These are phyloP conservation scores for Zea mays DNA, from an alignment of 176 grass and related monocot species.

Conservation along the genomic window DNA sequence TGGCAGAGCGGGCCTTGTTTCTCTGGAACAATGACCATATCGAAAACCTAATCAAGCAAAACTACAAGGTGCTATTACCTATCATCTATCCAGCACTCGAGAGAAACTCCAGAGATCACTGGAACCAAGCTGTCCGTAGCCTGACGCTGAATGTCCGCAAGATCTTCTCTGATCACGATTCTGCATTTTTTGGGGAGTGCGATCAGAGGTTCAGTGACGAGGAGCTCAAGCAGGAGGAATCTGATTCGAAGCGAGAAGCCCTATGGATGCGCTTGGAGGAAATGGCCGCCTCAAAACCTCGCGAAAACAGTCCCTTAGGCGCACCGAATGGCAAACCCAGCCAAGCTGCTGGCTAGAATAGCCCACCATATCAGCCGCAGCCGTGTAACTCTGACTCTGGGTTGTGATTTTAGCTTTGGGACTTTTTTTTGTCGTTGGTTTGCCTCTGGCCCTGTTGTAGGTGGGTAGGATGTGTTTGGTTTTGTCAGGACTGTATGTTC, in stretches of 20 bases:
- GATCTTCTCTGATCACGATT: conserved; percentile 86
- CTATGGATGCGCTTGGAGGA: conserved; percentile 83
- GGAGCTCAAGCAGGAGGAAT: conserved; percentile 77
- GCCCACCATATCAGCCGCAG: neutral
- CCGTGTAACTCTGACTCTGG: conserved; percentile 34
- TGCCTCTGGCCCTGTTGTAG: conserved; percentile 36
- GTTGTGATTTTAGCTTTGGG: conserved; percentile 50
- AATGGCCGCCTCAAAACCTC: conserved; percentile 55
- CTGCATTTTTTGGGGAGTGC: conserved; percentile 66
- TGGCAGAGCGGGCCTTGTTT: conserved; percentile 93
- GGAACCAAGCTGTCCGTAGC: conserved; percentile 95
- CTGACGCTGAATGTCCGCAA: conserved; percentile 86
- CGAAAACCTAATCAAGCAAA: conserved; percentile 93
- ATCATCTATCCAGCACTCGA: conserved; percentile 95
- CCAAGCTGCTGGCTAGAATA: conserved; percentile 48
- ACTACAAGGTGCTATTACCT: conserved; percentile 80
- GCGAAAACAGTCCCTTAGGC: conserved; percentile 16
- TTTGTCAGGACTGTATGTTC: conserved; percentile 48
- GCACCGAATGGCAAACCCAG: conserved; percentile 47
- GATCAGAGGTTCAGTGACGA: conserved; percentile 65
- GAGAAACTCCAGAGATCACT: conserved; percentile 70
- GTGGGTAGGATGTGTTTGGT: conserved; percentile 44
- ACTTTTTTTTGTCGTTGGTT: conserved; percentile 35
- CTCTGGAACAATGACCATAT: conserved; percentile 99
- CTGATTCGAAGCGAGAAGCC: conserved; percentile 53